Evolutionary conservation across 2,329 filamentous ascomycete species (phyloP).

Genomic region (Aspergillus puulaauensis): DNA sequence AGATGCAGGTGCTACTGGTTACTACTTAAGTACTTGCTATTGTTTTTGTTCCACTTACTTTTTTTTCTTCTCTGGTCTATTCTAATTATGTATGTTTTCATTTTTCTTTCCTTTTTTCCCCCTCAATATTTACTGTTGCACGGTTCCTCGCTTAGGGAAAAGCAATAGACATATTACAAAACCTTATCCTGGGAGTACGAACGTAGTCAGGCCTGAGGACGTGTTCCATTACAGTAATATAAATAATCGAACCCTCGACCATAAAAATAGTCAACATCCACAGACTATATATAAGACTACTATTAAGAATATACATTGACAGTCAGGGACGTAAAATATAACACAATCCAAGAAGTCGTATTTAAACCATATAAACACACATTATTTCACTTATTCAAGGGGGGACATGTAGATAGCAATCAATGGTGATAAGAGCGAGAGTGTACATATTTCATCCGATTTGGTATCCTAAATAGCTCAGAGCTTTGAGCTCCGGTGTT

Average conservation of each 20-base stretch:
- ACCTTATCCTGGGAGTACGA: neutral
- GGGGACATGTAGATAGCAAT: neutral
- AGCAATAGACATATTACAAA: neutral
- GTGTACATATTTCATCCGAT: neutral
- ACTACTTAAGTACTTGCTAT: neutral
- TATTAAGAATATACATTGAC: neutral
- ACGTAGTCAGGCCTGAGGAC: neutral
- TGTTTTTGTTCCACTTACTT: neutral
- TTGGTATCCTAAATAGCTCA: neutral
- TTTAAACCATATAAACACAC: too few species aligned
- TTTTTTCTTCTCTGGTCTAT: neutral
- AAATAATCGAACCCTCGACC: neutral
- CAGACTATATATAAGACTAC: neutral
- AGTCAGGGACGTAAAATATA: neutral
- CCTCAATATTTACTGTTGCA: neutral
- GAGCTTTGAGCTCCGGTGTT: slow-evolving; percentile 6
- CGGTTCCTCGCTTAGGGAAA: neutral
- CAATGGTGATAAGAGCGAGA: neutral
- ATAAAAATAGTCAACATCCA: too few species aligned
- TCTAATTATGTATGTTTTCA: neutral
- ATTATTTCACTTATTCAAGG: neutral
- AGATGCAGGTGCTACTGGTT: neutral
- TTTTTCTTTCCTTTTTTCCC: neutral
- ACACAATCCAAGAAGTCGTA: neutral
- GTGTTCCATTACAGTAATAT: neutral